Evolutionary conservation across 2,329 filamentous ascomycete genomes (phyloP).

Genomic region (Trichoderma pleuroti): DNA sequence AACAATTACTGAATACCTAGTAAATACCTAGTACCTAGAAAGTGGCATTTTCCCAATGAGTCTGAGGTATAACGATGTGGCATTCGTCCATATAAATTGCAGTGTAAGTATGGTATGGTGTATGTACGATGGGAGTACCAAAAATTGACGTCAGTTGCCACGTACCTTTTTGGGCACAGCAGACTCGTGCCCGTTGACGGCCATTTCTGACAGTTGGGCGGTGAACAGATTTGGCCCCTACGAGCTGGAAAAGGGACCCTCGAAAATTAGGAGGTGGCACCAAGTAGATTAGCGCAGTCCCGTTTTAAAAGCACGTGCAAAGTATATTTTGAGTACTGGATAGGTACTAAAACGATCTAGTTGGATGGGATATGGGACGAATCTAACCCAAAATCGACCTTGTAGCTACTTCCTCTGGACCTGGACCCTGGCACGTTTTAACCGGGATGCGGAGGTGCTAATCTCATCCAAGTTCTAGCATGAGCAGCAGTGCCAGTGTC

Average conservation of each 20-base stretch:
- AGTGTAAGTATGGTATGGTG: neutral
- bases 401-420: neutral
- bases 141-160: neutral
- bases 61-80: neutral
- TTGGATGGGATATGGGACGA: no score
- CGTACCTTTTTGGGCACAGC: neutral
- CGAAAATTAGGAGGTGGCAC: neutral
- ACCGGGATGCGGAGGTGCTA: neutral
- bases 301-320: constrained; percentile 14
- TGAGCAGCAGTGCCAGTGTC: neutral
- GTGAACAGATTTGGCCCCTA: neutral
- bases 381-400: neutral
- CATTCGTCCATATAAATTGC: neutral
- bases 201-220: neutral
- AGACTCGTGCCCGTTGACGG: neutral
- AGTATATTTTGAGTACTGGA: neutral
- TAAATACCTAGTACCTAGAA: neutral
- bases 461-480: neutral
- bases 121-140: neutral
- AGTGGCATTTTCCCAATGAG: neutral
- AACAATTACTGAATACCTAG: neutral
- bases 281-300: neutral
- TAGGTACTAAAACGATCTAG: accelerated
- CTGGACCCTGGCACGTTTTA: neutral
- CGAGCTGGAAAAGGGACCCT: neutral